Percentiles rank a stretch among this genome's conserved stretches.
These are phyloP conservation scores for Parastagonospora nodorum DNA, from an alignment of 2,329 filamentous ascomycete genomes.

Conservation along the genomic window DNA sequence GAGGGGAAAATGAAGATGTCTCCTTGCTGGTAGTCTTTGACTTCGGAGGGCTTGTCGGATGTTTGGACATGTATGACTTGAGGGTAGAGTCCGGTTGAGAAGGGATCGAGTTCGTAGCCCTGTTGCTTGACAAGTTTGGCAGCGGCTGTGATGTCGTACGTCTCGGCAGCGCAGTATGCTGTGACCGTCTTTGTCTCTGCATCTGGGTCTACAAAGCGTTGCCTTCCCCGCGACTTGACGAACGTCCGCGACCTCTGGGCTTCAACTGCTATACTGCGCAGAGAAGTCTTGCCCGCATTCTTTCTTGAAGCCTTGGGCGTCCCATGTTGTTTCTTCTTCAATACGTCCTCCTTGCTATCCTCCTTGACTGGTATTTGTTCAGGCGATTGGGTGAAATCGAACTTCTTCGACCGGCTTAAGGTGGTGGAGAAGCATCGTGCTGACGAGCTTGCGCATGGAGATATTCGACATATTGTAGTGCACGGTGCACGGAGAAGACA, in stretches of 20 bases:
- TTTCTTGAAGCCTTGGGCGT: constrained; percentile 32
- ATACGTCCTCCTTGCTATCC: not conserved
- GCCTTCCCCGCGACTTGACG: constrained; percentile 54
- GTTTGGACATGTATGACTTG: constrained; percentile 67
- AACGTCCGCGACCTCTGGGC: constrained; percentile 69
- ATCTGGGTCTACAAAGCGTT: constrained; percentile 53
- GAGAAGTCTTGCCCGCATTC: constrained; percentile 50
- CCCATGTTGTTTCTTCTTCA: constrained; percentile 13
- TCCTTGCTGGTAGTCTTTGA: constrained; percentile 61
- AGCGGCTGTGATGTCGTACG: constrained; percentile 65
- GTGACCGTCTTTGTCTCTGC: constrained; percentile 60
- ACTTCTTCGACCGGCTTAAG: constrained; percentile 17
- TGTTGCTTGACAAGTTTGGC: constrained; percentile 61
- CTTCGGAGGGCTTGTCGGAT: constrained; percentile 43
- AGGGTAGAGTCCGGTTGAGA: constrained; percentile 65
- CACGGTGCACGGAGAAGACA: constrained; percentile 20
- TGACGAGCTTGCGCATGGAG: constrained; percentile 1
- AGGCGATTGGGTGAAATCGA: constrained; percentile 31
- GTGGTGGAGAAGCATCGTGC: constrained; percentile 25
- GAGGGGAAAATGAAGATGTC: constrained; percentile 97
- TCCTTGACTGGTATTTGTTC: constrained; percentile 18
- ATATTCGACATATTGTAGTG: constrained; percentile 2
- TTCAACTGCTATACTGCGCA: constrained; percentile 84
- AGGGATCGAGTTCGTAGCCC: constrained; percentile 67
- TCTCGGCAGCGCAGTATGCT: constrained; percentile 71